Base-by-base conservation (phyloP, 1,139 yeast genomes). In the Saccharomyces hybrid region DNA sequence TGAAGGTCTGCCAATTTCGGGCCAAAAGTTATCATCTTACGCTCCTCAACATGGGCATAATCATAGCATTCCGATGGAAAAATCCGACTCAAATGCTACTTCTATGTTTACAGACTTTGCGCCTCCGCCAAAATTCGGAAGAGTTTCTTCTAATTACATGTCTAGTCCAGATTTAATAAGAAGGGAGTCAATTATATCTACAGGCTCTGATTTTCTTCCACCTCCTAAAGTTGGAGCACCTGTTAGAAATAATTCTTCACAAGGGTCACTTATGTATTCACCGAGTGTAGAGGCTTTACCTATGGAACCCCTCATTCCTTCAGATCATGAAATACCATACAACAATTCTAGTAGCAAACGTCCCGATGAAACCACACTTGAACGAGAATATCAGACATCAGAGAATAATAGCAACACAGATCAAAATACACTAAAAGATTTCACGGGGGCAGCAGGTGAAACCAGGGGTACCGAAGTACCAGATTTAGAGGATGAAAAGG, bases 101-200 rank as follows among this genome's bases (percentile, higher is more conserved):
- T 32, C 13, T 27, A 41, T 46, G 6, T 25, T 31, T 26, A 5
- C 55, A 9, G 53, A 53, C 14, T 25, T 48, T n/a, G 55, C 53
- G 5, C 55, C 50, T 7, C 53, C 62, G 9, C 51, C 53, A 8
- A 31, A 46, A 14, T 25, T 52, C 23, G 32, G 51, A 26, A 49
- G 49, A 27, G 20, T 44, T 2, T 49, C 57, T 3, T 49, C 48
- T 9, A 53, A 54, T 32, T 53, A 57, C 32, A 47, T 42, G 31
- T 55, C 63, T 1, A 55, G 56, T 5, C 58, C 63, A 9, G 58
- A 56, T 16, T 49, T 56, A 23, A 25, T 51, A 46, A 57, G 46
- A 42, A 42, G 25, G 5, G 27, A 42, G 27, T 42, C 46, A 0
- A 25, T 42, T 42, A 25, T 23, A 42, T 25, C 25, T 11, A 42